Conservation (phyloP, 208 protist species). For the Trypanosoma rangeli region DNA sequence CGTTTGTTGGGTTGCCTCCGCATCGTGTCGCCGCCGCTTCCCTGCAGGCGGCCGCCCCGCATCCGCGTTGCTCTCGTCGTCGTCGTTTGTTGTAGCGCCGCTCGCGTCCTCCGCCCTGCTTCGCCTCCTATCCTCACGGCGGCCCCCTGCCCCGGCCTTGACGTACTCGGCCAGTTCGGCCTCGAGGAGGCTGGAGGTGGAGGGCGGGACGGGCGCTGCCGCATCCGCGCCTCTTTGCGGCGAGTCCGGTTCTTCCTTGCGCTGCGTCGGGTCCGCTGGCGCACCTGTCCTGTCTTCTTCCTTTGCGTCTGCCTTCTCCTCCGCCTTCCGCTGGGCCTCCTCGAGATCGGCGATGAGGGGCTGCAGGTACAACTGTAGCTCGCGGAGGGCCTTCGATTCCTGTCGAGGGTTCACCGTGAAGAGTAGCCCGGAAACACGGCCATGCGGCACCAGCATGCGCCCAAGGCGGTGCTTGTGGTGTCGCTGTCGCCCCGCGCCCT, state of each 20-base stretch:
- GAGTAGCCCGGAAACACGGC: conserved; percentile 52
- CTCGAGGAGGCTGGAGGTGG: conserved; percentile 27
- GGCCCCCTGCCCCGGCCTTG: background rate
- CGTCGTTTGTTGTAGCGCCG: background rate
- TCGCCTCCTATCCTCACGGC: background rate
- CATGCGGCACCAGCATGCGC: conserved; percentile 67
- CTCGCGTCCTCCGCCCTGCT: background rate
- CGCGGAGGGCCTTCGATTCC: conserved; percentile 59
- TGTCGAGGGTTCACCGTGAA: conserved; percentile 77
- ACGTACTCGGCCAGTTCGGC: conserved; percentile 29
- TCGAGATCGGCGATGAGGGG: conserved; percentile 57
- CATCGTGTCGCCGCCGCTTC: conserved; percentile 12
- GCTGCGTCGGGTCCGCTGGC: no score
- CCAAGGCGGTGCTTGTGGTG: conserved; percentile 65
- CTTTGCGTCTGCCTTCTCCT: conserved; percentile 1
- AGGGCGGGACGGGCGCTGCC: background rate
- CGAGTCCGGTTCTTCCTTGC: background rate
- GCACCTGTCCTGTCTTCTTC: conserved; percentile 15
- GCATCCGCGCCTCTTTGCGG: background rate
- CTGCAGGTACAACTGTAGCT: conserved; percentile 69
- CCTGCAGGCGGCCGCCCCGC: background rate
- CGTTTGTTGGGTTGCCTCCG: background rate
- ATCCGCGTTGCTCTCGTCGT: background rate
- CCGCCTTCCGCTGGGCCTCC: background rate
- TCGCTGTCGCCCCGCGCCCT: conserved; percentile 41